Base-by-base conservation (phyloP, 208 protist species). In the Trypanosoma cruzi region DNA sequence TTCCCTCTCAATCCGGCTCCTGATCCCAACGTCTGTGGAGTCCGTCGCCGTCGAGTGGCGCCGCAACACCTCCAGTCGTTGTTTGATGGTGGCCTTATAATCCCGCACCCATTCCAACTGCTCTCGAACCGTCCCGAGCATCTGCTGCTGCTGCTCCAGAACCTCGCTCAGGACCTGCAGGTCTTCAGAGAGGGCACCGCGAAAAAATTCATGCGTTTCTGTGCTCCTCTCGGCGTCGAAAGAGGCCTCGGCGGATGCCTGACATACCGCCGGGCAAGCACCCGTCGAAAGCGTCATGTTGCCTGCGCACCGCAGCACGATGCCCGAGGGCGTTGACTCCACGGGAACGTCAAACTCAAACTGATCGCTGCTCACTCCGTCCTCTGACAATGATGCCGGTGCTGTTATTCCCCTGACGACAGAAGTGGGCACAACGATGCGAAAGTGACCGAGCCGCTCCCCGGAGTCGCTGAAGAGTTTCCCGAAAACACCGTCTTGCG, bases 1-100 rank as follows among this genome's bases (percentile, higher is more conserved):
- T 16, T 73, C 77, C 24, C 31, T 22, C n/a, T 73, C 56, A n/a
- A 84, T 62, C 16, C 66, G 37, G 11, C 36, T 31, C 55, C 54
- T 58, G 29, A 37, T 58, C 20, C 14, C 28, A 28, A 28, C 4
- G 29, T 58, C 54, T 3, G 1, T 34, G 28, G 28, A 40, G 44
- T 49, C 20, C 44, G 44, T 4, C 44, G 20, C 44, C 44, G 20
- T 20, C 10, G 20, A 13, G 4, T 49, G 44, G 7, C 16, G 44
- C 44, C 20, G 31, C 52, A 66, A 22, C 2, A 13, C 11, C 32
- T 56, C 48, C 3, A 75, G 48, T 36, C 61, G 48, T 34, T n/a
- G 48, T 24, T 24, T 2, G 16, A 70, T 37, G 22, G 58, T 42
- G 11, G n/a, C 40, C 37, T 71, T 71, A 8, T 3, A 7, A 2